phyloP scores from a whole-genome alignment of 164 flowering plant genomes.

The Stephania yunnanensis region DNA sequence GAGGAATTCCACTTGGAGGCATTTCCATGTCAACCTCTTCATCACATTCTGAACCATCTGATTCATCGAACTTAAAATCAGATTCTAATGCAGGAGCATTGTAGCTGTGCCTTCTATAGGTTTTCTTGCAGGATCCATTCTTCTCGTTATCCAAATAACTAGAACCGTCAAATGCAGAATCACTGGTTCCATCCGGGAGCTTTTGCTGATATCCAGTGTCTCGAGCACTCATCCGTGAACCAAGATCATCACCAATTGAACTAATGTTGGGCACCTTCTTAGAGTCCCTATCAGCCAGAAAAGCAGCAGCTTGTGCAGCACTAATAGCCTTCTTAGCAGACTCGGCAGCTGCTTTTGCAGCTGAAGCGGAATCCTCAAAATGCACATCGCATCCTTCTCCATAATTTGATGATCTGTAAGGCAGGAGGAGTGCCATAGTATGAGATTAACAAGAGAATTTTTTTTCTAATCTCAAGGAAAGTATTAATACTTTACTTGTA shows the following conservation, averaged over 20 bases:
- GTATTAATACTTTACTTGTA: background rate
- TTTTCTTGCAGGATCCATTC: conserved; percentile 17
- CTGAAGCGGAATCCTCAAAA: conserved; percentile 54
- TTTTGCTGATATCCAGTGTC: conserved; percentile 14
- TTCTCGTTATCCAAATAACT: conserved; percentile 25
- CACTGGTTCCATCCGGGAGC: conserved; percentile 16
- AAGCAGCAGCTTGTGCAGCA: conserved; percentile 87
- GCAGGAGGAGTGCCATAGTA: background rate
- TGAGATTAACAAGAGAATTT: background rate
- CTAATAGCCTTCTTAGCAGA: conserved; percentile 74
- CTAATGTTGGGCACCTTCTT: conserved; percentile 8
- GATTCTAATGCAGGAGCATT: conserved; percentile 37
- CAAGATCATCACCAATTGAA: conserved; percentile 7
- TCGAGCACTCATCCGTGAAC: background rate
- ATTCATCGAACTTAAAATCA: conserved; percentile 71
- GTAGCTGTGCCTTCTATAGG: conserved; percentile 59
- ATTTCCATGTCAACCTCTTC: conserved; percentile 65
- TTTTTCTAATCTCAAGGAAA: background rate
- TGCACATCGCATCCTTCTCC: conserved; percentile 22
- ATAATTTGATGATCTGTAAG: conserved; percentile 19
- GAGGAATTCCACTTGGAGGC: conserved; percentile 20
- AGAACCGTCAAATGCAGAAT: conserved; percentile 25
- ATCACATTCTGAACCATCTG: conserved; percentile 49
- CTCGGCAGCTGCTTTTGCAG: conserved; percentile 84
- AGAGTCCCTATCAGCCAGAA: conserved; percentile 43